Conservation (phyloP, 148 eudicot species). For the Limonium bicolor region DNA sequence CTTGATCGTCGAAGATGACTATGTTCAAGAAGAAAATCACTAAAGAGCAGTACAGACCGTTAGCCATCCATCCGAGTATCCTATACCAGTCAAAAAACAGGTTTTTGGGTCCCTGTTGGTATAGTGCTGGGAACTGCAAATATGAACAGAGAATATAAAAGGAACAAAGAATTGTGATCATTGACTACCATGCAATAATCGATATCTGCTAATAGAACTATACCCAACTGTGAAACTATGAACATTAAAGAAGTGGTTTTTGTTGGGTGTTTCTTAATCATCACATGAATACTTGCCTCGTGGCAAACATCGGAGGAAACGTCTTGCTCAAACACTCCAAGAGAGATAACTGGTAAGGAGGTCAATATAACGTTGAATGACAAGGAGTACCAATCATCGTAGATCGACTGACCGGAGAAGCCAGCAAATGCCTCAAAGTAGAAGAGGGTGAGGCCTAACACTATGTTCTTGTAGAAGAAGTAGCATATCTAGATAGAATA, state of each 20-base stretch:
- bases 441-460: slow-evolving; percentile 86
- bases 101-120: slow-evolving; percentile 87
- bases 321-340: slow-evolving; percentile 94
- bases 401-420: slow-evolving; percentile 82
- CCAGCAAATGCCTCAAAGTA: slow-evolving; percentile 88
- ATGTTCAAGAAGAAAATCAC: slow-evolving; percentile 62
- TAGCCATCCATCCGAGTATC: slow-evolving; percentile 82
- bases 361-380: slow-evolving; percentile 82
- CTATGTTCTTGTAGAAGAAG: slow-evolving; percentile 94
- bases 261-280: not conserved
- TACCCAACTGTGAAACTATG: too few relatives aligned
- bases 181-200: too few relatives aligned
- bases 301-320: slow-evolving; percentile 80
- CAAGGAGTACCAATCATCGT: slow-evolving; percentile 81
- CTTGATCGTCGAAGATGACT: slow-evolving; percentile 50
- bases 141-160: too few relatives aligned
- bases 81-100: slow-evolving; percentile 78
- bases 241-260: too few relatives aligned
- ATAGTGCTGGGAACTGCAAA: slow-evolving; percentile 77
- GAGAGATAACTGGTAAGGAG: slow-evolving; percentile 80
- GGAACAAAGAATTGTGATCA: too few relatives aligned
- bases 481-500: slow-evolving; percentile 62
- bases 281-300: slow-evolving; percentile 38
- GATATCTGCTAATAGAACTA: too few relatives aligned
- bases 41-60: slow-evolving; percentile 64